phyloP scores from a whole-genome alignment of 345 rosid species.

The Erodium maritimum region DNA sequence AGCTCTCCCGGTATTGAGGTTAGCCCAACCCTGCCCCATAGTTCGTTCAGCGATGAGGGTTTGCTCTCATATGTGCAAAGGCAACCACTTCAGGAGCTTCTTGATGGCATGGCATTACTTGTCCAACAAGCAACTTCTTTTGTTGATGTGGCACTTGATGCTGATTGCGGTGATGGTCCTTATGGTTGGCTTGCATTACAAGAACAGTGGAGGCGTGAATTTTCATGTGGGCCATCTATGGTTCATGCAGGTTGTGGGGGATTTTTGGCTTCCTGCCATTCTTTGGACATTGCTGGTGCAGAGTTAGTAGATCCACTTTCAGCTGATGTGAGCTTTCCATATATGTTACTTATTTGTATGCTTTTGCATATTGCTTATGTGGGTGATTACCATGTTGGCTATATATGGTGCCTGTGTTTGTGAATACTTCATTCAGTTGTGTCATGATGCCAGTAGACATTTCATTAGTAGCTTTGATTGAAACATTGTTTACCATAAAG shows the following conservation, averaged over 20 bases:
- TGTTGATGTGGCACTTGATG: slow-evolving; percentile 88
- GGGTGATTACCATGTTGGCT: too few species aligned
- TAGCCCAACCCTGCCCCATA: slow-evolving; percentile 53
- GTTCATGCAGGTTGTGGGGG: slow-evolving; percentile 99
- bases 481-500: background rate
- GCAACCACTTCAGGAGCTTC: slow-evolving; percentile 87
- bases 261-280: slow-evolving; percentile 86
- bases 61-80: slow-evolving; percentile 74
- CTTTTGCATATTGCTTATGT: too few species aligned
- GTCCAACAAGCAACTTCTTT: slow-evolving; percentile 98
- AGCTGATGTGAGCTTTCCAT: slow-evolving; percentile 59
- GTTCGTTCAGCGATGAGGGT: slow-evolving; percentile 68
- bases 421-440: too few species aligned
- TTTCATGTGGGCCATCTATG: slow-evolving; percentile 92
- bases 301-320: slow-evolving; percentile 95
- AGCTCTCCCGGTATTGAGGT: slow-evolving; percentile 60
- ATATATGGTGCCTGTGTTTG: too few species aligned
- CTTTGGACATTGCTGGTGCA: slow-evolving; percentile 82
- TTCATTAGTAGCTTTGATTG: background rate
- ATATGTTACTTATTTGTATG: background rate
- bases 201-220: slow-evolving; percentile 90
- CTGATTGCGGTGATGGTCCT: slow-evolving; percentile 88
- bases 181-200: slow-evolving; percentile 97
- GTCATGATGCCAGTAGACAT: background rate
- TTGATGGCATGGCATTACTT: slow-evolving; percentile 75